A percentile compares a stretch with the other conserved stretches of the same genome.
These are phyloP conservation scores for Annulohypoxylon stygium DNA, from an alignment of 495 filamentous ascomycete species.

Conservation along the genomic window DNA sequence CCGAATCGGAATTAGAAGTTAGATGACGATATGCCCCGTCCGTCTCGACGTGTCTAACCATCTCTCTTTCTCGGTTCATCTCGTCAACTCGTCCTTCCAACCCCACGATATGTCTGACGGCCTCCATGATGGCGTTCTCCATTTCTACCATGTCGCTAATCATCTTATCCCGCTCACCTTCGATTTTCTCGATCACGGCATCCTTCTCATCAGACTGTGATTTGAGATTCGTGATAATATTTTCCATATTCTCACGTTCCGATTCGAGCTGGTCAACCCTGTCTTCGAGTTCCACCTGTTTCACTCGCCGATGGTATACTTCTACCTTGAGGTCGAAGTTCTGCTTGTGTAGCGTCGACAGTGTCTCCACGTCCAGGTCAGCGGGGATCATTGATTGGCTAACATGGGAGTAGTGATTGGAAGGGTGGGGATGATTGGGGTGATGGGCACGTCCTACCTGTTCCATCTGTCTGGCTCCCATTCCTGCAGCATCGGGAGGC, in stretches of 20 bases:
- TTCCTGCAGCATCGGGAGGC: slow-evolving; percentile 55
- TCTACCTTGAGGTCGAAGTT: slow-evolving; percentile 94
- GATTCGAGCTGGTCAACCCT: slow-evolving; percentile 71
- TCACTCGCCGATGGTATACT: slow-evolving; percentile 77
- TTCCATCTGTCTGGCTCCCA: slow-evolving; percentile 64
- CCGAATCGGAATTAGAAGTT: slow-evolving; percentile 16
- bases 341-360: slow-evolving; percentile 79
- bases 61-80: slow-evolving; percentile 60
- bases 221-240: slow-evolving; percentile 58
- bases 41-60: slow-evolving; percentile 56
- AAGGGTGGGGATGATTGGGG: too few relatives aligned
- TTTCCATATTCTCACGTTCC: slow-evolving; percentile 61
- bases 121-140: slow-evolving; percentile 84
- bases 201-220: slow-evolving; percentile 61
- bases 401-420: slow-evolving; percentile 7
- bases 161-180: slow-evolving; percentile 58
- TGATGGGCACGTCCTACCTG: slow-evolving; percentile 49
- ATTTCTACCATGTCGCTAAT: slow-evolving; percentile 75
- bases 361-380: slow-evolving; percentile 45
- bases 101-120: slow-evolving; percentile 81
- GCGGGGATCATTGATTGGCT: slow-evolving; percentile 16
- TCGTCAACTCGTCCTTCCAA: slow-evolving; percentile 77
- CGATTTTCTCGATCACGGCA: not conserved
- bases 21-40: slow-evolving; percentile 49
- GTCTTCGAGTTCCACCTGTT: slow-evolving; percentile 67